A percentile compares a stretch with the other conserved stretches of the same genome.
Conservation (phyloP, 1,139 yeast genomes). For the Sugiyamaella sp. region DNA sequence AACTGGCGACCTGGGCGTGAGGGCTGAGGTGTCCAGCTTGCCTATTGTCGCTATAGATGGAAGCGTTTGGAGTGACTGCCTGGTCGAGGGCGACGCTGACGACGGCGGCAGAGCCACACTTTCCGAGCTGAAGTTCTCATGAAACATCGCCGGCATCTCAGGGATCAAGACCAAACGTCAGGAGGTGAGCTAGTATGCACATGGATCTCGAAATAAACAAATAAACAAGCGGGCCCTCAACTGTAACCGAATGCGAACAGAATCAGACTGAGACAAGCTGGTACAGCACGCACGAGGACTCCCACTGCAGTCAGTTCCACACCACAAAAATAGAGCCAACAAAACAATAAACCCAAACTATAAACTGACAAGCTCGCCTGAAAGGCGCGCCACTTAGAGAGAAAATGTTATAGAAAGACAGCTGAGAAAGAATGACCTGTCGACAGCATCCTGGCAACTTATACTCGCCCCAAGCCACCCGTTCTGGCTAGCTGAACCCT, state of each 20-base stretch:
- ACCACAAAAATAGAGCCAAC: too few species aligned
- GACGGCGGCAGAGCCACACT: constrained; percentile 15
- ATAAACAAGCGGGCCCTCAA: background rate
- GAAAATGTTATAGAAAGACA: too few species aligned
- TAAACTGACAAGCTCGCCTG: too few species aligned
- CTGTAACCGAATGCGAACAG: background rate
- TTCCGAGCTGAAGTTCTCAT: constrained; percentile 23
- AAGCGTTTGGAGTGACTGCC: background rate
- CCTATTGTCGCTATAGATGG: background rate
- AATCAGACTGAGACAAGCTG: background rate
- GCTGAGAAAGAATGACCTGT: too few species aligned
- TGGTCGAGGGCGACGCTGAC: background rate
- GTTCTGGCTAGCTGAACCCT: too few species aligned
- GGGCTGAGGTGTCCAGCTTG: background rate
- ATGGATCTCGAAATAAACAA: background rate
- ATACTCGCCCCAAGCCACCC: too few species aligned
- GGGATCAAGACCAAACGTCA: background rate
- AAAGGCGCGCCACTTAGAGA: too few species aligned
- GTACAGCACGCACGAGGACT: background rate
- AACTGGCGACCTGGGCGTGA: too few species aligned
- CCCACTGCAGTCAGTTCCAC: constrained; percentile 1
- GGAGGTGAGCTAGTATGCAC: background rate
- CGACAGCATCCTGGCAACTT: too few species aligned
- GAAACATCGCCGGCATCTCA: constrained; percentile 15
- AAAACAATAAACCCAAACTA: too few species aligned